Evolutionary conservation across 2,329 filamentous ascomycete genomes (phyloP), one percentile per base, ranked within the genome.

Genomic region (Hirsutella rhossiliensis): DNA sequence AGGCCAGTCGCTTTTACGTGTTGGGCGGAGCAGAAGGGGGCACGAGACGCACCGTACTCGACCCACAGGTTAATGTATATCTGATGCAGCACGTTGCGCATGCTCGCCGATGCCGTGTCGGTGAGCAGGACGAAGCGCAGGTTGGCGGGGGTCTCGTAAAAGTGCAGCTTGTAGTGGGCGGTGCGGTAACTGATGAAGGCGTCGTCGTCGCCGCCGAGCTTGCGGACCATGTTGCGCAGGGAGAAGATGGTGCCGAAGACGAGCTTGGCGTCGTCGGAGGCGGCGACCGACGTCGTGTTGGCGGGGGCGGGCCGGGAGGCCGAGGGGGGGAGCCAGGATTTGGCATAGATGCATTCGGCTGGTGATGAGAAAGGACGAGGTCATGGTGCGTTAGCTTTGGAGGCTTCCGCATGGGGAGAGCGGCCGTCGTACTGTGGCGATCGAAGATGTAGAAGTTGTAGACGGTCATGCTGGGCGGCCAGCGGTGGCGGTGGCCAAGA

Each of bases 371-470:
- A 4, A 5, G 11, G 31, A 32, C 2, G 31, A 32, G 31, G 31
- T 5, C 5, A 6, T n/a, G n/a, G 18, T 11, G n/a, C 11, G 34
- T 18, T 11, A 37, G 15, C 34, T 11, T 17, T 11, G 8, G 23
- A 11, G 34, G 34, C 34, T 5, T 4, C 15, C n/a, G 8, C 31
- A 11, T 13, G 3, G 15, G 11, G 41, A 11, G 20, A 37, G 41
- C 15, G 34, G 38, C 32, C 6, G 41, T 58, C 77, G 60, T 75
- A 96, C 92, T 95, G 67, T 98, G 92, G 52, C 92, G 84, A 69
- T 98, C 92, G 63, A 98, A 98, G 61, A 98, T 96, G 73, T 95
- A 95, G 68, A 98, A 95, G 47, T 88, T 89, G 69, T 94, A 97
- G 64, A 97, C 85, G 48, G 84, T 82, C 92, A 98, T 97, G 60